Evolutionary conservation across 768 basidiomycete species (phyloP), one percentile per base, ranked within the genome.

Genomic region (Cystoderma amianthinum): DNA sequence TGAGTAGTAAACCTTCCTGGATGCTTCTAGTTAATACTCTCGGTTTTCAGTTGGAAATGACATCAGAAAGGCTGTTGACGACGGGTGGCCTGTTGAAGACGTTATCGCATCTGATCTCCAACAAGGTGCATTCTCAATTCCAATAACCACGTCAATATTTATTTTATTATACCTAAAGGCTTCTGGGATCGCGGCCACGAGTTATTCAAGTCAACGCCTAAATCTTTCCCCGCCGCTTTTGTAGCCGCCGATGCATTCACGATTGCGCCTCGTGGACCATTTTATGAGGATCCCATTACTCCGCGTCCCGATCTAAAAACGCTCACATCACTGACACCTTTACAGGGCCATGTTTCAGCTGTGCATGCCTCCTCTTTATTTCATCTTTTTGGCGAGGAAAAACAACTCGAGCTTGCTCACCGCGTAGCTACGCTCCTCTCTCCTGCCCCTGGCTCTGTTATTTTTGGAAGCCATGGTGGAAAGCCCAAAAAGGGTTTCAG

Each of bases 161-260:
- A 10, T 10, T 32, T 32, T n/a, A 32, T 32, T 32, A 10, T 32
- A n/a, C n/a, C 4, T 44, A 55, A 55, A 45, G 80, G 60, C 6
- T 76, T 78, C 46, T 83, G 80, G 80, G 64, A 74, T 3, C 62
- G 72, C 3, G 82, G 82, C 1, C 80, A 83, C 46, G 62, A 72
- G 32, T 62, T 85, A 12, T 85, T 82, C 60, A 67, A 55, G 38
- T 66, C 72, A 3, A 75, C 64, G 0, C 68, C 71, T 0, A 59
- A 69, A 30, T 64, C 69, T 0, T 82, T 77, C 55, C 74, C 77
- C 2, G 74, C 66, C 0, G 54, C 61, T 0, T 84, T 85, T 51
- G 39, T 84, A 12, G 57, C 65, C 10, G 82, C 80, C 1, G 69
- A 85, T 44, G 64, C 57, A 0, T 71, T 84, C 36, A 60, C 72